These are phyloP conservation scores for Fusarium staphyleae DNA, from an alignment of 2,329 filamentous ascomycete species.

Conservation along the genomic window DNA sequence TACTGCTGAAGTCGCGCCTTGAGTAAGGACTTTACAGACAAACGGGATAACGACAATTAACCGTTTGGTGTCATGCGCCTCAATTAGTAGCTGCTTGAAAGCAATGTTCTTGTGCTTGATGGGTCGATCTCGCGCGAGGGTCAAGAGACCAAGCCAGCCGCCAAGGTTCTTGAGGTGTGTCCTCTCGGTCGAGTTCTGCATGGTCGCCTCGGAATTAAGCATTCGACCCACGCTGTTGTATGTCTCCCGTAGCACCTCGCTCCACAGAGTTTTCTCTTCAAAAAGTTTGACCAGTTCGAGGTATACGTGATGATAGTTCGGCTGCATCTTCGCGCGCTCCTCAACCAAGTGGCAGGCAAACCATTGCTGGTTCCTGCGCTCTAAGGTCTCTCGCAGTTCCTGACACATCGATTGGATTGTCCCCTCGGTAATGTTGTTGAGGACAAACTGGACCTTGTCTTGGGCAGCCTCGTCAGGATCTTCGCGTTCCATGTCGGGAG, in stretches of 20 bases:
- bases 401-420: constrained; percentile 85
- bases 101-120: constrained; percentile 97
- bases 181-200: constrained; percentile 84
- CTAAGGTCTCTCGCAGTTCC: constrained; percentile 80
- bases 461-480: constrained; percentile 86
- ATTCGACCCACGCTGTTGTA: constrained; percentile 85
- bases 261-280: constrained; percentile 79
- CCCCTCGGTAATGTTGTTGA: constrained; percentile 94
- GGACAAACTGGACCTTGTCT: constrained; percentile 91
- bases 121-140: constrained; percentile 90
- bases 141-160: constrained; percentile 91
- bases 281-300: constrained; percentile 87
- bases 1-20: constrained; percentile 83
- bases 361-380: constrained; percentile 89
- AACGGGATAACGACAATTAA: constrained; percentile 94
- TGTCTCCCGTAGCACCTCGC: constrained; percentile 90
- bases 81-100: constrained; percentile 93
- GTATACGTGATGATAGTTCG: constrained; percentile 94
- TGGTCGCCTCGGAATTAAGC: constrained; percentile 87
- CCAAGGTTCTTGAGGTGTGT: constrained; percentile 92
- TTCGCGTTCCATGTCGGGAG: constrained; percentile 71
- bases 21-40: constrained; percentile 92
- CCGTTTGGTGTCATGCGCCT: constrained; percentile 91
- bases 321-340: constrained; percentile 94
- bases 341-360: constrained; percentile 95